Conservation (phyloP, 306 rosid species). For the Arachis stenosperma region DNA sequence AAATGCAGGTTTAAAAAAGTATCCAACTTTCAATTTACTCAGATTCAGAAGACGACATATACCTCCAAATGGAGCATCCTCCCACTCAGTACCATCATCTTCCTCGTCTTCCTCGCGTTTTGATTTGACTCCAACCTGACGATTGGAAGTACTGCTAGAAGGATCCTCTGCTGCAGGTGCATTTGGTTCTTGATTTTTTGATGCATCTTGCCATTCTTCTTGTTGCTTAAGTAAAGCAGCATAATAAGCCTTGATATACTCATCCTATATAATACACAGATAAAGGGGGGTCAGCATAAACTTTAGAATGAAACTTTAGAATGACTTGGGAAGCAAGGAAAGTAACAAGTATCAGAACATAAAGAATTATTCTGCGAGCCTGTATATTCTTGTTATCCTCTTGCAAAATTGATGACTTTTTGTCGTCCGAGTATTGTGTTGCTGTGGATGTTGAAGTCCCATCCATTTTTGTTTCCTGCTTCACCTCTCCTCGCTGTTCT, state of each 20-base stretch:
- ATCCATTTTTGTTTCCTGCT: slow-evolving; percentile 63
- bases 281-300: background rate
- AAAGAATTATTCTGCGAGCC: slow-evolving; percentile 42
- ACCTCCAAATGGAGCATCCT: slow-evolving; percentile 75
- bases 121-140: slow-evolving; percentile 73
- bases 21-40: slow-evolving; percentile 1
- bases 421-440: slow-evolving; percentile 58
- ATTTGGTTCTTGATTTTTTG: slow-evolving; percentile 46
- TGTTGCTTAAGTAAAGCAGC: slow-evolving; percentile 71
- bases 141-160: slow-evolving; percentile 45
- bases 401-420: slow-evolving; percentile 52
- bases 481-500: slow-evolving; percentile 78
- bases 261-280: slow-evolving; percentile 56
- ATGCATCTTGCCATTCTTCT: slow-evolving; percentile 56
- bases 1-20: background rate
- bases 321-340: background rate
- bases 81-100: slow-evolving; percentile 66
- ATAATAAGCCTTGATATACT: slow-evolving; percentile 72
- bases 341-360: background rate
- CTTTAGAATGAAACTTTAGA: background rate
- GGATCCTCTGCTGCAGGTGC: slow-evolving; percentile 32
- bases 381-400: slow-evolving; percentile 61
- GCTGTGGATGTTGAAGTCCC: slow-evolving; percentile 48
- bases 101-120: slow-evolving; percentile 59
- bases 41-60: slow-evolving; percentile 18